These are phyloP conservation scores for Gaeumannomyces tritici DNA, from an alignment of 2,329 filamentous ascomycete genomes.

Conservation along the genomic window DNA sequence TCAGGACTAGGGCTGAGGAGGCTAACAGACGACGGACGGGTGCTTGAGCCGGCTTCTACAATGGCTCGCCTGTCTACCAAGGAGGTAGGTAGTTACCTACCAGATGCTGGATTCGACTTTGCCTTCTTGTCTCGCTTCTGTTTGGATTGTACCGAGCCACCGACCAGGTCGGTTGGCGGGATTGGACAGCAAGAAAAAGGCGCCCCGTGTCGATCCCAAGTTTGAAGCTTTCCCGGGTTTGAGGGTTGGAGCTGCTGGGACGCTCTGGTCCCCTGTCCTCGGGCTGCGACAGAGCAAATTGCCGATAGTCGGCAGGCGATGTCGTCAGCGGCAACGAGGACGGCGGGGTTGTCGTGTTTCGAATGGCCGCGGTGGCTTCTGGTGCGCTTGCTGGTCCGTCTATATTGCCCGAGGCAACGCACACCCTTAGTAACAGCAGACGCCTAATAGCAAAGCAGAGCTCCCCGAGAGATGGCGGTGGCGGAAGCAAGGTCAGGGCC, in stretches of 20 bases:
- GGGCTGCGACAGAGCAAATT: background rate
- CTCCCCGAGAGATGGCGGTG: background rate
- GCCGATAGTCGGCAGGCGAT: conserved; percentile 1
- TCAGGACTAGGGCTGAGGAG: background rate
- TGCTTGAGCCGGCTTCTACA: background rate
- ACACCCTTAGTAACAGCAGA: background rate
- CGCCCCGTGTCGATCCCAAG: background rate
- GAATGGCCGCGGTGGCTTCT: background rate
- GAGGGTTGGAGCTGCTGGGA: background rate
- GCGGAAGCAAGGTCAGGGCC: background rate
- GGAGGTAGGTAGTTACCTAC: too few relatives aligned
- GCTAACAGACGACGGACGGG: background rate
- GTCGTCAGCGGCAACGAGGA: conserved; percentile 2
- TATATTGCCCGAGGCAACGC: background rate
- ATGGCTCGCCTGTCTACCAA: background rate
- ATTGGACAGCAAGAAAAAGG: background rate
- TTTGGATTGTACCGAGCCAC: background rate
- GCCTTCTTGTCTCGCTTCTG: background rate
- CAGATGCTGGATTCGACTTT: background rate
- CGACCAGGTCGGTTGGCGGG: background rate
- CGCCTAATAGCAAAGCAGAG: too few relatives aligned
- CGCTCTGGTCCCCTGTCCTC: background rate
- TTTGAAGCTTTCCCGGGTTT: background rate
- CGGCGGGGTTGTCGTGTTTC: conserved; percentile 4
- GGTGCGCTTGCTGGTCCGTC: background rate